These are phyloP conservation scores for Teratosphaeria gauchensis DNA, from an alignment of 2,329 filamentous ascomycete species.

Conservation along the genomic window DNA sequence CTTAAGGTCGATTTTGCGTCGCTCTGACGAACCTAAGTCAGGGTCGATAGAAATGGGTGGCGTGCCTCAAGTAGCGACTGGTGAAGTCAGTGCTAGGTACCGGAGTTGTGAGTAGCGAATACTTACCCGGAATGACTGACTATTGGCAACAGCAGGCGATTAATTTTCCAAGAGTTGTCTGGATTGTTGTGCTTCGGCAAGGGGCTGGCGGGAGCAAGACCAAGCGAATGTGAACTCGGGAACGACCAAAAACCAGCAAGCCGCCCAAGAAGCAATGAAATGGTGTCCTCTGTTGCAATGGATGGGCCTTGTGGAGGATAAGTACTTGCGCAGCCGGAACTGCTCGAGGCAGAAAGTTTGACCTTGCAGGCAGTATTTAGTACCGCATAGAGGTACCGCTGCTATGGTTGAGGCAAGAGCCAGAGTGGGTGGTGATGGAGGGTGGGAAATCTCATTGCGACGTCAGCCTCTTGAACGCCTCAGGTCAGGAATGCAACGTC, in stretches of 20 bases:
- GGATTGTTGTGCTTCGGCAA: conserved; percentile 23
- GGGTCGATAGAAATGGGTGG: conserved; percentile 17
- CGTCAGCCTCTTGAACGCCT: conserved; percentile 19
- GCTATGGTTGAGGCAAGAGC: conserved; percentile 9
- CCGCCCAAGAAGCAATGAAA: conserved; percentile 7
- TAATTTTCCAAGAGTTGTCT: conserved; percentile 17
- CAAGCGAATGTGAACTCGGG: conserved; percentile 5
- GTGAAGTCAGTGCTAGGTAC: conserved; percentile 21
- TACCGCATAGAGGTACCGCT: conserved; percentile 14
- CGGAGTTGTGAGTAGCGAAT: conserved; percentile 9
- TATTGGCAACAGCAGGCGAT: conserved; percentile 12
- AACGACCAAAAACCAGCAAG: conserved; percentile 1
- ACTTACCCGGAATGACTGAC: conserved; percentile 7
- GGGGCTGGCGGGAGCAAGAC: conserved; percentile 6
- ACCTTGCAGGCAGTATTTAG: conserved; percentile 17
- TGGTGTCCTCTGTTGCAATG: conserved; percentile 14
- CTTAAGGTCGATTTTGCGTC: not conserved
- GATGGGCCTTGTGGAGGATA: conserved; percentile 20
- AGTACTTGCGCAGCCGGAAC: conserved; percentile 17
- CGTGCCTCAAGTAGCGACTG: conserved; percentile 14
- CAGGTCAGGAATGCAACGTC: conserved; percentile 21
- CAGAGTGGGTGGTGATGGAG: conserved; percentile 6
- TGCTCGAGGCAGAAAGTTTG: conserved; percentile 3
- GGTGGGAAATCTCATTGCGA: conserved; percentile 9
- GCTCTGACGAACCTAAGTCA: conserved; percentile 10